Evolutionary conservation across 73 alveolate species (phyloP), one percentile per base, ranked within the genome.

Genomic region (Symbiodinium pilosum): DNA sequence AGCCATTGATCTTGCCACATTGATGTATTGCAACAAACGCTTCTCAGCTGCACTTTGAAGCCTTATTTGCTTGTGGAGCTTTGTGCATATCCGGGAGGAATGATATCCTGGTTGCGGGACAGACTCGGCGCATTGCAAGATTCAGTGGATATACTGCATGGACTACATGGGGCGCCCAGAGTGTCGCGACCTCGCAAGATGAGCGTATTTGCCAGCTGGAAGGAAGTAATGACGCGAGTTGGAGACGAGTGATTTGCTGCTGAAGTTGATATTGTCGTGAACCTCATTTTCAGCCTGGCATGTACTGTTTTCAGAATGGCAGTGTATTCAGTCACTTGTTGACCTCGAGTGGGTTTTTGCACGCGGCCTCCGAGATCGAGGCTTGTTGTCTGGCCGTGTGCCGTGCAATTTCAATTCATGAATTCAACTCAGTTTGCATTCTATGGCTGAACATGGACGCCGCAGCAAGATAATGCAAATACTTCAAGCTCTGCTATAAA

Each of bases 11-110:
- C 83, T 91, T 47, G 96, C 96, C 81, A 91, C 96, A 28, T 39
- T 91, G 87, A 91, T 91, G 96, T 91, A 91, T 44, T 91, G 96
- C 87, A 91, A 91, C 88, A 91, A 91, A 30, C 96, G 96, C 24
- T 14, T 20, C 96, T 64, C 43, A 88, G 4, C 39, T 2, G 81
- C 96, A 32, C 8, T 1, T 20, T 2, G 9, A 0, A 3, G 28
- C 28, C 21, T 28, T 9, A 14, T n/a, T 86, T 12, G 52, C 54
- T 44, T 34, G 84, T 18, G 9, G 43, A n/a, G 24, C 0, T 21
- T 11, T 36, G 64, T 40, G 42, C 24, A 38, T 36, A 20, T 20
- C 47, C 52, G 40, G n/a, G n/a, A 91, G 96, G 96, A 20, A 91
- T 91, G 96, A 64, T 91, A 21, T 68, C 96, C 12, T 91, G 96